Evolutionary conservation across 176 grass and related monocot genomes (phyloP).

Genomic region (Pontederia crassipes): DNA sequence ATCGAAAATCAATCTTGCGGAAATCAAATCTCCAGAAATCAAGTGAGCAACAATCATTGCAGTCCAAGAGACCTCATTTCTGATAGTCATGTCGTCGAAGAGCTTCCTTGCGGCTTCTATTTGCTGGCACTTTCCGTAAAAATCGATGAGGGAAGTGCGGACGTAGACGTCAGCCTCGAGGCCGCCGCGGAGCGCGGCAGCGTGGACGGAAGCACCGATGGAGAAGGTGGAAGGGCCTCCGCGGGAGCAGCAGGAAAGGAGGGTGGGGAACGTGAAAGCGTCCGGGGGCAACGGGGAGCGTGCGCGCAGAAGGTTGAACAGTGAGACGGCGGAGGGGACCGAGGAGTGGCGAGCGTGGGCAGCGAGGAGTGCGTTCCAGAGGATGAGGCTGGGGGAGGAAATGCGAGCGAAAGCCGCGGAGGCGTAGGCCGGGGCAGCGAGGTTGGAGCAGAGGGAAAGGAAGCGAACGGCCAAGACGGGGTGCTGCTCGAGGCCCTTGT

Average conservation of each 20-base stretch:
- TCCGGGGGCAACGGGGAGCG: conserved; percentile 30
- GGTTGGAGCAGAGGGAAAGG: conserved; percentile 40
- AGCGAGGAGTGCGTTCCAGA: conserved; percentile 41
- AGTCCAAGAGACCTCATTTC: conserved; percentile 61
- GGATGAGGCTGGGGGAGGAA: conserved; percentile 33
- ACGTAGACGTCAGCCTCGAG: conserved; percentile 62
- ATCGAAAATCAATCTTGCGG: conserved; percentile 46
- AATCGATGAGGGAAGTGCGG: conserved; percentile 59
- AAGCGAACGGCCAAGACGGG: conserved; percentile 33
- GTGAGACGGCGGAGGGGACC: conserved; percentile 31
- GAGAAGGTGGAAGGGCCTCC: neutral
- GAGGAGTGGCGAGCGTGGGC: conserved; percentile 51
- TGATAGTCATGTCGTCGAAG: conserved; percentile 43
- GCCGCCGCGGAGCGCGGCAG: conserved; percentile 38
- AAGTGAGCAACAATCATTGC: conserved; percentile 38
- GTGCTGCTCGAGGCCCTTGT: conserved; percentile 35
- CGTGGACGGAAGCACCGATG: conserved; percentile 34
- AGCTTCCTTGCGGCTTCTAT: conserved; percentile 25
- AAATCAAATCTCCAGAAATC: conserved; percentile 22
- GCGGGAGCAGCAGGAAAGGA: conserved; percentile 44
- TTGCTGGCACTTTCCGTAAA: conserved; percentile 48
- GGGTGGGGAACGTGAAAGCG: conserved; percentile 55
- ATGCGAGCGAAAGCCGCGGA: conserved; percentile 13
- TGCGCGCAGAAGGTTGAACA: conserved; percentile 44
- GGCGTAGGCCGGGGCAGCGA: conserved; percentile 31